Percentiles rank a stretch among this genome's conserved stretches.
Conservation (phyloP, 495 filamentous ascomycete species). For the Thermochaetoides thermophila region DNA sequence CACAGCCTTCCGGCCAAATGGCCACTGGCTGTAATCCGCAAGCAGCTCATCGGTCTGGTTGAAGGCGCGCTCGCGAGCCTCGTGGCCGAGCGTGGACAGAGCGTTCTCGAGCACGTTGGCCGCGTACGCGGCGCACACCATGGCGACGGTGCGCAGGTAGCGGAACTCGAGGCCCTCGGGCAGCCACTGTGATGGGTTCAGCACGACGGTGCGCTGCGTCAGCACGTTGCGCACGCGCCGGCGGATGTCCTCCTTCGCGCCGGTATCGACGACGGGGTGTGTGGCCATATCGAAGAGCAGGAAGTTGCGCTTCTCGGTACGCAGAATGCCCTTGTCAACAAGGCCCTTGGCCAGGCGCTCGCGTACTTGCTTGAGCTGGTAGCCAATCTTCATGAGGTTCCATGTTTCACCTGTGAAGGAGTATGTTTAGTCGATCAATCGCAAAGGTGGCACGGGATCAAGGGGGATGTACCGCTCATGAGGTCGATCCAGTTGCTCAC, state of each 20-base stretch:
- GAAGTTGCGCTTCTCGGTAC: conserved; percentile 98
- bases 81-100: conserved; percentile 82
- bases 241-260: conserved; percentile 93
- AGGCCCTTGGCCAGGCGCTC: conserved; percentile 96
- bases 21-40: conserved; percentile 92
- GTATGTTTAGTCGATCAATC: too few species aligned
- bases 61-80: conserved; percentile 84
- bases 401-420: conserved; percentile 96
- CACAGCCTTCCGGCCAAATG: conserved; percentile 69
- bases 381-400: conserved; percentile 99
- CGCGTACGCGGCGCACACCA: conserved; percentile 97
- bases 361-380: conserved; percentile 97
- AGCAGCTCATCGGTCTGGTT: conserved; percentile 92
- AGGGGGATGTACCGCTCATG: conserved; percentile 65
- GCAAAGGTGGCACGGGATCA: background rate
- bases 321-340: conserved; percentile 94
- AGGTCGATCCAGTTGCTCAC: conserved; percentile 97
- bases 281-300: conserved; percentile 99
- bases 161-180: conserved; percentile 90
- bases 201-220: conserved; percentile 83
- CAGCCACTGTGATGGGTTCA: conserved; percentile 68
- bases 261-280: conserved; percentile 92
- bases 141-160: conserved; percentile 76
- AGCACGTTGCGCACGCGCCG: conserved; percentile 82
- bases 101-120: conserved; percentile 97